phyloP scores from a whole-genome alignment of 2,329 filamentous ascomycete species.

The Cladobotryum protrusum region DNA sequence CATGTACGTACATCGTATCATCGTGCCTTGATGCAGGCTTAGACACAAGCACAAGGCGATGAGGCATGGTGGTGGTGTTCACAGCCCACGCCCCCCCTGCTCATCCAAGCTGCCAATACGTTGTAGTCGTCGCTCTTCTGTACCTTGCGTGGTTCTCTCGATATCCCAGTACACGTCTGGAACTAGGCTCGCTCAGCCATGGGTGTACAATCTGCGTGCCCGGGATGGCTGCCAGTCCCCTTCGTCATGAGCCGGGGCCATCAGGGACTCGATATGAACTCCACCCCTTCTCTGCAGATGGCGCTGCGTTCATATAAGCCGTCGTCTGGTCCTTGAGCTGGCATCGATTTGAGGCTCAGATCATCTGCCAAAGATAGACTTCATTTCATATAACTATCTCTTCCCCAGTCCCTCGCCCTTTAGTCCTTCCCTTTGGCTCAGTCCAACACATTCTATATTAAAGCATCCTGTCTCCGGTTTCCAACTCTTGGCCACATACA shows the following conservation, averaged over 20 bases:
- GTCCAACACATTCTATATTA: neutral
- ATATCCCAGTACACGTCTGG: constrained; percentile 8
- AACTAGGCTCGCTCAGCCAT: constrained; percentile 13
- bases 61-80: neutral
- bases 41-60: too few species aligned
- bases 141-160: constrained; percentile 10
- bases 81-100: neutral
- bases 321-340: constrained; percentile 9
- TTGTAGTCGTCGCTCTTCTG: neutral
- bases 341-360: constrained; percentile 8
- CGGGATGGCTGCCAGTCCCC: constrained; percentile 7
- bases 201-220: constrained; percentile 8
- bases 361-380: constrained; percentile 12
- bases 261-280: neutral
- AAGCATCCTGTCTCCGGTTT: neutral
- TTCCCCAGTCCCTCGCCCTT: neutral
- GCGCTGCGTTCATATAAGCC: constrained; percentile 13
- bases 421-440: neutral
- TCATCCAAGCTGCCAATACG: neutral
- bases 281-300: constrained; percentile 8
- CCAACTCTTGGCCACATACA: neutral
- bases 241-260: constrained; percentile 9
- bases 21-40: too few species aligned
- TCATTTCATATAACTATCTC: constrained; percentile 2
- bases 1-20: too few species aligned